A percentile compares a stretch with the other conserved stretches of the same genome.
Evolutionary conservation across 805 yeast species (phyloP).

Genomic region (Yarrowia hollandica): DNA sequence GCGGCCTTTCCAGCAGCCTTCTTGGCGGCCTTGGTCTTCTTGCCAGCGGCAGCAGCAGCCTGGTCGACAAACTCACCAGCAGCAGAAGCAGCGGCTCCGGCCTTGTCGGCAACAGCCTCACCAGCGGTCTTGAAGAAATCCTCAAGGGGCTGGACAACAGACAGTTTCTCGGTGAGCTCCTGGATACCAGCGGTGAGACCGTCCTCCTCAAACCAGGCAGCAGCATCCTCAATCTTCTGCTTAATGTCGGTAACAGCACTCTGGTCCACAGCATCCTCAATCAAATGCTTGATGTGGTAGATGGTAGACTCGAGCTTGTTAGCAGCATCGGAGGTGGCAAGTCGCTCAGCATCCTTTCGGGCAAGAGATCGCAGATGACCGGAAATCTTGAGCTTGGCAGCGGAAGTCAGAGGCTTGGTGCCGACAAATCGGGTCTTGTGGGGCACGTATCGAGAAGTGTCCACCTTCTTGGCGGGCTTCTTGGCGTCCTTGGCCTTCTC

Average conservation of each 20-base stretch:
- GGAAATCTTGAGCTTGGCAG: constrained; percentile 49
- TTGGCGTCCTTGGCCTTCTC: constrained; percentile 32
- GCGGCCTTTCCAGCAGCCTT: constrained; percentile 36
- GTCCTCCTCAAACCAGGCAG: constrained; percentile 81
- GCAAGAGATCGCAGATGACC: constrained; percentile 55
- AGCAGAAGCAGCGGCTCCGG: constrained; percentile 36
- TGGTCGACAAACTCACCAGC: constrained; percentile 27
- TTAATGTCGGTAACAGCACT: constrained; percentile 48
- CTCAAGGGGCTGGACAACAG: constrained; percentile 4
- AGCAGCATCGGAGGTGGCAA: constrained; percentile 55
- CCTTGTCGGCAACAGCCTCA: background rate
- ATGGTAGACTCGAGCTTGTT: constrained; percentile 73
- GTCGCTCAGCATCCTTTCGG: constrained; percentile 55
- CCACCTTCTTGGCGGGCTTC: constrained; percentile 30
- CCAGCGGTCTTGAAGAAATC: constrained; percentile 10
- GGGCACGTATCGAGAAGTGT: constrained; percentile 31
- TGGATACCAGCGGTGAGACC: constrained; percentile 50
- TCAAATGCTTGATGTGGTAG: constrained; percentile 62
- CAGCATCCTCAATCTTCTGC: constrained; percentile 44
- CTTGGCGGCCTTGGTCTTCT: constrained; percentile 37
- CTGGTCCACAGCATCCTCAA: constrained; percentile 52
- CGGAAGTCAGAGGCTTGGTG: constrained; percentile 52
- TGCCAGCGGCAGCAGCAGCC: constrained; percentile 38
- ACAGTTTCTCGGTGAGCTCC: constrained; percentile 22
- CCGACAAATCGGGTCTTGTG: constrained; percentile 43